A percentile compares a stretch with the other conserved stretches of the same genome.
phyloP scores from a whole-genome alignment of 2,329 filamentous ascomycete genomes.

The Clarireedia homoeocarpa region DNA sequence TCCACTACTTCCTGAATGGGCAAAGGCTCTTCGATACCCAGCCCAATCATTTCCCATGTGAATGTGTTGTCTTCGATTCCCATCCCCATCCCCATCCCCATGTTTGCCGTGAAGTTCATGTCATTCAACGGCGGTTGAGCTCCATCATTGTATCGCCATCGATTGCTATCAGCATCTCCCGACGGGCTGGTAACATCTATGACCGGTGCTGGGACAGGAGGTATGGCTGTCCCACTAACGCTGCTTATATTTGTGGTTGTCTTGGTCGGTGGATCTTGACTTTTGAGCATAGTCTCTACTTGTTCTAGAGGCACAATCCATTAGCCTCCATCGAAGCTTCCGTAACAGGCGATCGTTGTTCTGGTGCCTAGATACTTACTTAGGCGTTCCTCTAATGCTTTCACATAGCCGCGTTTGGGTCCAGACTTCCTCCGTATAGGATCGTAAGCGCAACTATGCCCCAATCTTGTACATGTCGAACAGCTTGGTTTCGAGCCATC shows the following conservation, averaged over 20 bases:
- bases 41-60: conserved; percentile 73
- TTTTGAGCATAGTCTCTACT: conserved; percentile 85
- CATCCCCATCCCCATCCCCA: conserved; percentile 41
- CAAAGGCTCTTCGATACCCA: conserved; percentile 62
- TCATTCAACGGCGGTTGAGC: conserved; percentile 47
- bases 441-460: conserved; percentile 61
- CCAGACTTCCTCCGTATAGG: conserved; percentile 65
- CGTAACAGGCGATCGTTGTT: conserved; percentile 10
- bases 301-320: conserved; percentile 52
- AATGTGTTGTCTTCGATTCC: conserved; percentile 48
- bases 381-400: conserved; percentile 73
- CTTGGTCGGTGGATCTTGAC: conserved; percentile 48
- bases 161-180: conserved; percentile 44
- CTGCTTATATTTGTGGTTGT: conserved; percentile 13
- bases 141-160: conserved; percentile 46
- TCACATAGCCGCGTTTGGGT: conserved; percentile 65
- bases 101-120: conserved; percentile 45
- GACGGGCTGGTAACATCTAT: conserved; percentile 39
- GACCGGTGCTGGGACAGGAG: conserved; percentile 28
- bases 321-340: not conserved
- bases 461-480: conserved; percentile 55
- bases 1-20: conserved; percentile 65
- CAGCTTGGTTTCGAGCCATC: conserved; percentile 60
- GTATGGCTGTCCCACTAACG: conserved; percentile 18
- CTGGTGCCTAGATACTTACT: conserved; percentile 51